Evolutionary conservation across 805 yeast species (phyloP).

Genomic region (Priceomyces melissophilus): DNA sequence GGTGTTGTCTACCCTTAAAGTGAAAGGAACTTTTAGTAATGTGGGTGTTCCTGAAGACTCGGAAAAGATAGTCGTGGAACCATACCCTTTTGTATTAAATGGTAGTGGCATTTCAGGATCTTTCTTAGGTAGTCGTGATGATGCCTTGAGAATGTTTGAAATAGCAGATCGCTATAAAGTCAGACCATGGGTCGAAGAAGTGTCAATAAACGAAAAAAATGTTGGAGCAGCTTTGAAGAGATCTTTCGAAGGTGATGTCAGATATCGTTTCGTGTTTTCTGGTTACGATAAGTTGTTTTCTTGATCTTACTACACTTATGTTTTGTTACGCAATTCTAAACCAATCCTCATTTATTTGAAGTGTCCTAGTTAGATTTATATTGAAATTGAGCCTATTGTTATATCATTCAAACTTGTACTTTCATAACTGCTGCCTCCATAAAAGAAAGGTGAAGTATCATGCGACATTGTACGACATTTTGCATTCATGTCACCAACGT

Average conservation of each 20-base stretch:
- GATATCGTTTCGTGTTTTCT: constrained; percentile 55
- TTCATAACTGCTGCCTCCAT: no score
- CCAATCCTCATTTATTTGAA: no score
- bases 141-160: constrained; percentile 34
- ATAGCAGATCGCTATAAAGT: constrained; percentile 34
- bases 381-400: no score
- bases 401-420: no score
- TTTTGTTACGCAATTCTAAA: no score
- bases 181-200: constrained; percentile 32
- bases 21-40: constrained; percentile 19
- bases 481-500: no score
- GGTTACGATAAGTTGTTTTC: constrained; percentile 48
- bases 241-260: constrained; percentile 30
- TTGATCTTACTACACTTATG: background rate
- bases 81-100: constrained; percentile 16
- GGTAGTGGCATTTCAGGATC: constrained; percentile 28
- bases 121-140: constrained; percentile 30
- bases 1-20: constrained; percentile 33
- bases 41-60: constrained; percentile 26
- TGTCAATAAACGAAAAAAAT: constrained; percentile 31
- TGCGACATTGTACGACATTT: background rate
- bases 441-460: no score
- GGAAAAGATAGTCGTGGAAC: constrained; percentile 18
- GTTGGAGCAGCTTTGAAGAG: constrained; percentile 29
- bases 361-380: no score